These are phyloP conservation scores for Volutella citrinella DNA, from an alignment of 2,329 filamentous ascomycete genomes.

Conservation along the genomic window DNA sequence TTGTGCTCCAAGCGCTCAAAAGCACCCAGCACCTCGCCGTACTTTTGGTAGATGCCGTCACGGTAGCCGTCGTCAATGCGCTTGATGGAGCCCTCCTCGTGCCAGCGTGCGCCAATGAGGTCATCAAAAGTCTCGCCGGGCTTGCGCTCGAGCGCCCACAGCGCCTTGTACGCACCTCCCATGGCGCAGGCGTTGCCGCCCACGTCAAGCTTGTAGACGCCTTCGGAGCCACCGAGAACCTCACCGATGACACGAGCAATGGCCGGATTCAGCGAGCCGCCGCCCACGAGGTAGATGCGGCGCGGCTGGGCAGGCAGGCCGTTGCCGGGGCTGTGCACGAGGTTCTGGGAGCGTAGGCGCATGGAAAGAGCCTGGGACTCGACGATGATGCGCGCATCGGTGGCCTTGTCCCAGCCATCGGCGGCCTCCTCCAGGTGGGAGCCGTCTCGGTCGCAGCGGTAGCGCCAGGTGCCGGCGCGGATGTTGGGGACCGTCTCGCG, in stretches of 20 bases:
- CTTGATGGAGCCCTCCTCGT: conserved; percentile 77
- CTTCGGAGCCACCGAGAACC: conserved; percentile 83
- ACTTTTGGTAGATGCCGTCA: conserved; percentile 69
- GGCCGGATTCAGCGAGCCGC: conserved; percentile 83
- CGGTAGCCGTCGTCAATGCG: conserved; percentile 81
- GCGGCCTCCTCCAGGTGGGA: conserved; percentile 41
- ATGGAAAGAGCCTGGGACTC: conserved; percentile 95
- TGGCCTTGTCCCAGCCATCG: conserved; percentile 46
- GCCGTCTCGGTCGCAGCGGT: conserved; percentile 58
- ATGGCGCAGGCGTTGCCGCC: conserved; percentile 93
- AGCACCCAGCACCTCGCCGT: conserved; percentile 71
- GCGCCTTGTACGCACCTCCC: conserved; percentile 91
- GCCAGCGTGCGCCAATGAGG: conserved; percentile 80
- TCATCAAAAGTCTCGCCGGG: conserved; percentile 79
- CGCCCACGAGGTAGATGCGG: conserved; percentile 90
- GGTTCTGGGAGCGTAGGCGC: conserved; percentile 75
- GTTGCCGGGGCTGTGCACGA: conserved; percentile 58
- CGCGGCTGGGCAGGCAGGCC: conserved; percentile 77
- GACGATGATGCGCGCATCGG: conserved; percentile 83
- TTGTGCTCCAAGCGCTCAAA: conserved; percentile 73
- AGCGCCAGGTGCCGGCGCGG: conserved; percentile 81
- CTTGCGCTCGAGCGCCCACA: conserved; percentile 79
- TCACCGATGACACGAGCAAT: conserved; percentile 83
- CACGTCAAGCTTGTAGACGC: conserved; percentile 90
- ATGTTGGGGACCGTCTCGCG: conserved; percentile 96